Evolutionary conservation across 768 basidiomycete genomes (phyloP), one percentile per base, ranked within the genome.

Genomic region (Lyophyllum semitale): DNA sequence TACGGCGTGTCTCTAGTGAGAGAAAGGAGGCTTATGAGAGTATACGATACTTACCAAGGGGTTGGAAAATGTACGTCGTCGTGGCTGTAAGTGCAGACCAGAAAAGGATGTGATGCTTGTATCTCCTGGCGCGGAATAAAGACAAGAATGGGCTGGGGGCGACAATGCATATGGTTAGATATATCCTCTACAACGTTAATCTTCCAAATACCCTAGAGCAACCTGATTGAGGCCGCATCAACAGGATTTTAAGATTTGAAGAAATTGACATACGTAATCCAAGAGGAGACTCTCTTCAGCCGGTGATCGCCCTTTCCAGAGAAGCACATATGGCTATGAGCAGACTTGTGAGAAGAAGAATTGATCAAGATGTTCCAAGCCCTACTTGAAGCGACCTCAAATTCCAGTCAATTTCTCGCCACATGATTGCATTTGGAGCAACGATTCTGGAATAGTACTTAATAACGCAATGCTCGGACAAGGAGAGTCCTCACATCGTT

Each of bases 221-320:
- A 79, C 67, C 84, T 83, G 57, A 47, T 48, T 27, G 17, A 22
- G 30, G 27, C 23, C 8, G 8, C 23, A 55, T 15, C 15, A 55
- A 29, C 44, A 35, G 42, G 18, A 20, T 7, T n/a, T 30, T 40
- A 20, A 15, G 23, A 53, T 22, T 43, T 44, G 22, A 25, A 47
- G 35, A 40, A 20, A 55, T 35, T 49, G 48, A 33, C 83, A 46
- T 59, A 87, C 85, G 67, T 89, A 89, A 66, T 89, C 83, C 23
- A 87, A 64, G 17, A 90, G 70, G n/a, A 90, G 66, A 49, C 82
- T 82, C 58, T 84, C 80, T 52, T 84, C 74, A 1, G 87, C 85
- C 2, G 71, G 66, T 1, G 79, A 80, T 56, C 71, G 71, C 2
- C 85, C 86, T 59, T 74, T 71, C 17, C 80, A 75, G 25, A 90